Conservation (phyloP, 2,329 filamentous ascomycete genomes). For the Huntiella omanensis region DNA sequence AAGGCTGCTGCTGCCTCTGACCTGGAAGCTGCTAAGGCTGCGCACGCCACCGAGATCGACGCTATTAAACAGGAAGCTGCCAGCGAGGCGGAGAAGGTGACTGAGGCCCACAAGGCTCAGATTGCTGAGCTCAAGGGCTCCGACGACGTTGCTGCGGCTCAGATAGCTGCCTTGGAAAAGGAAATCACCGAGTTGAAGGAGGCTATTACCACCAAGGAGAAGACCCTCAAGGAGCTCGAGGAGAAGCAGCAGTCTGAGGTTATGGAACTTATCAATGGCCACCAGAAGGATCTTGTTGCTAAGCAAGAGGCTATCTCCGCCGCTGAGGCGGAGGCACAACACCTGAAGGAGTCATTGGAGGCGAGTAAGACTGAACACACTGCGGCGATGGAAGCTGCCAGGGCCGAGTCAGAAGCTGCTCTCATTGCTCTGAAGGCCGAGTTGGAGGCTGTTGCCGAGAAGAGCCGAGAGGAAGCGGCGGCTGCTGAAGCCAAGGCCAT, state of each 20-base stretch:
- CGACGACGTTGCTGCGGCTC: conserved; percentile 20
- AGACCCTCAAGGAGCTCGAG: conserved; percentile 13
- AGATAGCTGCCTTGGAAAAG: conserved; percentile 31
- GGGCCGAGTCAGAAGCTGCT: conserved; percentile 13
- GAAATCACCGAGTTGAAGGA: conserved; percentile 18
- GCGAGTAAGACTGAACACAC: conserved; percentile 4
- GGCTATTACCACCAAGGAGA: conserved; percentile 13
- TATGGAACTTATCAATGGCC: conserved; percentile 7
- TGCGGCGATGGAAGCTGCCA: conserved; percentile 13
- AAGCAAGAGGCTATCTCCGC: conserved; percentile 19
- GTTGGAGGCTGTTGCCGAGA: conserved; percentile 6
- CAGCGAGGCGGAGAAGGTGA: conserved; percentile 27
- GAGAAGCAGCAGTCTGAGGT: conserved; percentile 8
- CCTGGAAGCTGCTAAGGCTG: conserved; percentile 20
- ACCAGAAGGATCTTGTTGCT: conserved; percentile 9
- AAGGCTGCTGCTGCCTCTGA: conserved; percentile 22
- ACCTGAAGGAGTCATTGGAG: conserved; percentile 14
- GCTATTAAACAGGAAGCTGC: conserved; percentile 20
- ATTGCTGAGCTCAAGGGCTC: conserved; percentile 25
- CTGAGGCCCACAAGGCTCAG: conserved; percentile 23
- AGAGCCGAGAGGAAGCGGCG: conserved; percentile 2
- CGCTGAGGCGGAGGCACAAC: conserved; percentile 17
- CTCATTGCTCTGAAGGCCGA: conserved; percentile 16
- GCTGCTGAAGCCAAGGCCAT: conserved; percentile 22
- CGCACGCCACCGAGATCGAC: conserved; percentile 28